Evolutionary conservation across 352 stramenopile genomes (phyloP), one percentile per base, ranked within the genome.

Genomic region (Globisporangium perplexum): DNA sequence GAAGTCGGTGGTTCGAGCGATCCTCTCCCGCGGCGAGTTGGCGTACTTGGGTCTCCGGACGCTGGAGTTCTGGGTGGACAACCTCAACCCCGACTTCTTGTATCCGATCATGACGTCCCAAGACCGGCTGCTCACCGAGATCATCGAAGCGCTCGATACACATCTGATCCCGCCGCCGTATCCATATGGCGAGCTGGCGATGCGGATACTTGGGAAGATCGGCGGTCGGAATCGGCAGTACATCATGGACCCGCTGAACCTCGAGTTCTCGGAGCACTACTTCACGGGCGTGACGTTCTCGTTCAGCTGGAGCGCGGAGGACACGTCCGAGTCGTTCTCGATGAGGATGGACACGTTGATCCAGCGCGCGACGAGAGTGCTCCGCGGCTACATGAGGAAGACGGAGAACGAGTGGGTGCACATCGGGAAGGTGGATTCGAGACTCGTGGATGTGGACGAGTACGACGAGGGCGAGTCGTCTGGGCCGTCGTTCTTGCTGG

Each of bases 61-160:
- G 23, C 76, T 99, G 2, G 96, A 99, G 72, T 99, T 99, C 66
- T 99, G 96, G 97, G 89, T 99, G 8, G 96, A 99, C 68, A 99
- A 99, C 66, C 69, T 99, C 17, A 98, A 98, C 68, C 90, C 96
- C 7, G 93, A 98, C 55, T 99, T 97, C 62, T 64, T 99, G 28
- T 97, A 97, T 68, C 83, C 86, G 38, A 94, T 97, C 61, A 95
- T 97, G 84, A 93, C 80, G 12, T 94, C 83, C 11, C 84, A 96
- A 51, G 85, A 93, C 20, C 71, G 83, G 7, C 49, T 96, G 30
- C 77, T 98, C 11, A 97, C 91, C 12, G 85, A 98, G 48, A 90
- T 99, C 50, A 98, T 99, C 58, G 83, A 94, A 53, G 88, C 95
- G n/a, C 67, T 99, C 17, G 97, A 97, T 50, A 86, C 77, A 14